These are phyloP conservation scores for Kodamaea restingae DNA, from an alignment of 805 yeast species.

Conservation along the genomic window DNA sequence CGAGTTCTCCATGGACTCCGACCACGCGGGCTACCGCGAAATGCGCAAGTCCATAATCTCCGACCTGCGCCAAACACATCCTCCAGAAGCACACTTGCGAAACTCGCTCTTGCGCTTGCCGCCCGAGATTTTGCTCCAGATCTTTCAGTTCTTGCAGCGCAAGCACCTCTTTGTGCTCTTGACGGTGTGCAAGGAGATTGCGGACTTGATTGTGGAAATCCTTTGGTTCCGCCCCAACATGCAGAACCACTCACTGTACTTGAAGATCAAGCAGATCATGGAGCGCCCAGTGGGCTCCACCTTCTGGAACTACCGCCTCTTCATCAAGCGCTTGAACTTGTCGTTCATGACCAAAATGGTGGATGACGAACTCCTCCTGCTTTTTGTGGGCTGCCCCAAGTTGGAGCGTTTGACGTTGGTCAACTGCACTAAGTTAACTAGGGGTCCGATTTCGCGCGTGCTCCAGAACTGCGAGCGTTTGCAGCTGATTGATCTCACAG, in stretches of 20 bases:
- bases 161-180: slow-evolving; percentile 60
- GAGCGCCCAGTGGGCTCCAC: slow-evolving; percentile 43
- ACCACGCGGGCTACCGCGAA: slow-evolving; percentile 31
- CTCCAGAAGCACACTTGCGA: slow-evolving; percentile 11
- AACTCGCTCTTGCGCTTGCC: slow-evolving; percentile 47
- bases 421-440: slow-evolving; percentile 65
- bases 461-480: slow-evolving; percentile 62
- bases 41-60: slow-evolving; percentile 30
- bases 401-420: slow-evolving; percentile 84
- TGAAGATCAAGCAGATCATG: slow-evolving; percentile 55
- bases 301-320: slow-evolving; percentile 61
- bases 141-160: slow-evolving; percentile 60
- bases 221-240: slow-evolving; percentile 86
- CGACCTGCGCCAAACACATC: slow-evolving; percentile 9
- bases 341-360: slow-evolving; percentile 67
- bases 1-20: slow-evolving; percentile 32
- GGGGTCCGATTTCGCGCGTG: slow-evolving; percentile 56
- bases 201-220: slow-evolving; percentile 68
- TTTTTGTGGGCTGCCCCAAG: slow-evolving; percentile 65
- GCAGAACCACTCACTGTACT: slow-evolving; percentile 46
- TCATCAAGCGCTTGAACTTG: slow-evolving; percentile 76
- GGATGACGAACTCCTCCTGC: slow-evolving; percentile 56
- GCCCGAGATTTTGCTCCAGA: slow-evolving; percentile 59
- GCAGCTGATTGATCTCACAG: slow-evolving; percentile 85
- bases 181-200: slow-evolving; percentile 79